These are phyloP conservation scores for Corchorus olitorius DNA, from an alignment of 345 rosid species.

Conservation along the genomic window DNA sequence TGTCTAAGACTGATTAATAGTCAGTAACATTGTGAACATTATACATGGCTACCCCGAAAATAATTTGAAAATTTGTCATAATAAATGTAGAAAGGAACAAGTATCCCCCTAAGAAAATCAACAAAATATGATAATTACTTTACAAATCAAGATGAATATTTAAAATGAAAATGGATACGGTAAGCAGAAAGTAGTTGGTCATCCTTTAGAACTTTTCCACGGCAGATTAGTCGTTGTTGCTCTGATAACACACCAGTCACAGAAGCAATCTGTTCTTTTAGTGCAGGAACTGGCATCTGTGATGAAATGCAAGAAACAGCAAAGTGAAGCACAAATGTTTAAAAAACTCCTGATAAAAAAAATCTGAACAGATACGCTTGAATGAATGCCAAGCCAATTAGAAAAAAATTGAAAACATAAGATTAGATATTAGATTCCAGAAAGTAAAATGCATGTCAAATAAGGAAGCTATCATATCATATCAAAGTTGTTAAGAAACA, in stretches of 20 bases:
- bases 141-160: conserved; percentile 3
- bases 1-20: not conserved
- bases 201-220: conserved; percentile 80
- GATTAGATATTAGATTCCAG: not conserved
- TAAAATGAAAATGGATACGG: conserved; percentile 59
- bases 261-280: conserved; percentile 80
- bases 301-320: conserved; percentile 14
- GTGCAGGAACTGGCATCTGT: conserved; percentile 77
- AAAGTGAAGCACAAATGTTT: not conserved
- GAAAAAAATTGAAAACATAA: not conserved
- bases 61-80: not conserved
- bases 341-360: not conserved
- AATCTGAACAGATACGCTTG: not conserved
- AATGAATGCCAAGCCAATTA: not conserved
- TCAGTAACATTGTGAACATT: not conserved
- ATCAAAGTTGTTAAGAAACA: not conserved
- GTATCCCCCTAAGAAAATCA: not conserved
- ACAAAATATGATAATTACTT: conserved; percentile 2
- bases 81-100: not conserved
- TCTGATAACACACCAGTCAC: conserved; percentile 73
- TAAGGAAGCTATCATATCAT: not conserved
- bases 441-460: not conserved
- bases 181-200: conserved; percentile 85
- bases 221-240: conserved; percentile 77
- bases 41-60: not conserved